Evolutionary conservation across 108 stramenopile genomes (phyloP).

Genomic region (Nitzschia sp.): DNA sequence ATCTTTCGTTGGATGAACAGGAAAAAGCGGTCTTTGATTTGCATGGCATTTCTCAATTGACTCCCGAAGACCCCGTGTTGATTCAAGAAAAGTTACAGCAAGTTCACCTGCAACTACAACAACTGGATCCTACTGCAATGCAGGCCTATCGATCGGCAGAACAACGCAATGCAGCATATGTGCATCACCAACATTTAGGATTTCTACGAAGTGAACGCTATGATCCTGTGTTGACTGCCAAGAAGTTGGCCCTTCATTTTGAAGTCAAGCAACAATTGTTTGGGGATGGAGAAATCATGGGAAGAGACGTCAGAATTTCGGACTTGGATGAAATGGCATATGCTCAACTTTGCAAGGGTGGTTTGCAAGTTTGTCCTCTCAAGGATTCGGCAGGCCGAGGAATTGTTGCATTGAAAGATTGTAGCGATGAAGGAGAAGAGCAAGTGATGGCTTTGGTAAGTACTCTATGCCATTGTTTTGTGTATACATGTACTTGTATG

Average conservation of each 20-base stretch:
- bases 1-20: slow-evolving; percentile 9
- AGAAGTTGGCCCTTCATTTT: slow-evolving; percentile 28
- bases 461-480: not conserved
- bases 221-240: slow-evolving; percentile 15
- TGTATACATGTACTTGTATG: not conserved
- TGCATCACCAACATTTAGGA: not conserved
- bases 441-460: not conserved
- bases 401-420: not conserved
- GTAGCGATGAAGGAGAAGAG: not conserved
- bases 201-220: slow-evolving; percentile 2
- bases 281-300: slow-evolving; percentile 30
- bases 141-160: slow-evolving; percentile 1
- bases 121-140: not conserved
- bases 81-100: not conserved
- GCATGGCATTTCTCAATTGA: slow-evolving; percentile 8
- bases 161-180: not conserved
- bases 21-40: slow-evolving; percentile 12
- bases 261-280: slow-evolving; percentile 30
- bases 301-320: slow-evolving; percentile 19
- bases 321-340: not conserved
- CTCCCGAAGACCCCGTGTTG: not conserved
- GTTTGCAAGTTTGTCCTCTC: slow-evolving; percentile 13
- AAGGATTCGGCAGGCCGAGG: slow-evolving; percentile 8
- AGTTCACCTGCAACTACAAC: not conserved
- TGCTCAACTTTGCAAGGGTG: slow-evolving; percentile 5